A percentile compares a stretch with the other conserved stretches of the same genome.
Conservation (phyloP, 2,329 filamentous ascomycete genomes). For the Pseudogymnoascus pannorum region DNA sequence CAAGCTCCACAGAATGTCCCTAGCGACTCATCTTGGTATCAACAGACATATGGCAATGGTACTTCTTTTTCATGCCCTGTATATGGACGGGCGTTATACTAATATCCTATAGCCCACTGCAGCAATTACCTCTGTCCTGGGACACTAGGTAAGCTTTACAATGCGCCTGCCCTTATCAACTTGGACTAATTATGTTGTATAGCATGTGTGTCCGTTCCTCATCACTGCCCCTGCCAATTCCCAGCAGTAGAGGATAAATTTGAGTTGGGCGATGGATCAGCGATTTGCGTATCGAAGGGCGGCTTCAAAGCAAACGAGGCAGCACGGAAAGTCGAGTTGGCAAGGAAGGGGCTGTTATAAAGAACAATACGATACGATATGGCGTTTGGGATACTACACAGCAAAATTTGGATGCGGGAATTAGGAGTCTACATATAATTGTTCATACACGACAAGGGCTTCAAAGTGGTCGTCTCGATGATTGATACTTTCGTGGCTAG, state of each 20-base stretch:
- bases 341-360: conserved; percentile 68
- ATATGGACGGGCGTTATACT: background rate
- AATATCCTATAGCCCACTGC: conserved; percentile 59
- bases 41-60: conserved; percentile 62
- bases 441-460: background rate
- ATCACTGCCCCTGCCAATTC: conserved; percentile 92
- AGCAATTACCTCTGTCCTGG: conserved; percentile 91
- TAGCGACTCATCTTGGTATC: conserved; percentile 78
- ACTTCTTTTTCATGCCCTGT: conserved; percentile 15
- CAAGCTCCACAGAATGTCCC: conserved; percentile 70
- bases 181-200: background rate
- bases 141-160: conserved; percentile 51
- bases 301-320: conserved; percentile 68
- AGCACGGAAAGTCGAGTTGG: conserved; percentile 68
- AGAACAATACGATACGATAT: background rate
- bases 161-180: background rate
- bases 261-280: conserved; percentile 62
- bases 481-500: background rate
- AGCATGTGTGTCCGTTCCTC: conserved; percentile 91
- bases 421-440: conserved; percentile 5
- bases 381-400: conserved; percentile 1
- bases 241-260: conserved; percentile 70
- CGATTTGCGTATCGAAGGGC: conserved; percentile 67
- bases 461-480: background rate
- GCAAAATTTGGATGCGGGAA: background rate